phyloP scores from a whole-genome alignment of 768 basidiomycete species.

The Amyloporia xantha region DNA sequence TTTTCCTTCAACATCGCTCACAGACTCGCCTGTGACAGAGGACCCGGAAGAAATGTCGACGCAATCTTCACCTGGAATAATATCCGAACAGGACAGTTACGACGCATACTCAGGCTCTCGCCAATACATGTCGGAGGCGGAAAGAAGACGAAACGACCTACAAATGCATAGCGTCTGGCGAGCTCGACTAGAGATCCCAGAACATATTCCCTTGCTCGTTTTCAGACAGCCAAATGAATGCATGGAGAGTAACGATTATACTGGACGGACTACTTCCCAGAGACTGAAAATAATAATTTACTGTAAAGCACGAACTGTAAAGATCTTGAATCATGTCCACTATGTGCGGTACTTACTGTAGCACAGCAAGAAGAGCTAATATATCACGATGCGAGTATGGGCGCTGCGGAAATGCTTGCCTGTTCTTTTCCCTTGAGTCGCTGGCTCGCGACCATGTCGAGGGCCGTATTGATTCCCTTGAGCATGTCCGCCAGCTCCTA shows the following conservation, averaged over 20 bases:
- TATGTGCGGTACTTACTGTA: constrained; percentile 11
- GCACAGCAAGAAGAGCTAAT: constrained; percentile 6
- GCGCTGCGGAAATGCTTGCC: background rate
- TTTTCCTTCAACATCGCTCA: constrained; percentile 11
- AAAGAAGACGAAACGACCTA: constrained; percentile 49
- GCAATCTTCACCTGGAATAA: background rate
- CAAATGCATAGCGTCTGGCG: constrained; percentile 60
- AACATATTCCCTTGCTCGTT: constrained; percentile 50
- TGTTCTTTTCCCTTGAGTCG: background rate
- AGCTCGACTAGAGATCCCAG: constrained; percentile 54
- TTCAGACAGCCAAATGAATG: constrained; percentile 69
- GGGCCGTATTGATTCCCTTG: constrained; percentile 10
- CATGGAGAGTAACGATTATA: constrained; percentile 42
- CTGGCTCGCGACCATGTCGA: background rate
- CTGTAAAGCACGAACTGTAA: background rate
- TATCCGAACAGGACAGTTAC: background rate
- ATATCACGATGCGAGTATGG: constrained; percentile 15
- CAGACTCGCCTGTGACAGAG: constrained; percentile 15
- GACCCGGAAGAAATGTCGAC: constrained; percentile 15
- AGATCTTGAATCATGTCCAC: background rate
- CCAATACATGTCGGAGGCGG: constrained; percentile 37
- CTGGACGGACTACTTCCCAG: constrained; percentile 17
- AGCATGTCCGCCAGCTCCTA: constrained; percentile 19
- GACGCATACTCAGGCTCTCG: constrained; percentile 3
- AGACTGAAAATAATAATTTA: constrained; percentile 1